Base-by-base conservation (phyloP, 176 grass and related monocot species). In the Ensete ventricosum region DNA sequence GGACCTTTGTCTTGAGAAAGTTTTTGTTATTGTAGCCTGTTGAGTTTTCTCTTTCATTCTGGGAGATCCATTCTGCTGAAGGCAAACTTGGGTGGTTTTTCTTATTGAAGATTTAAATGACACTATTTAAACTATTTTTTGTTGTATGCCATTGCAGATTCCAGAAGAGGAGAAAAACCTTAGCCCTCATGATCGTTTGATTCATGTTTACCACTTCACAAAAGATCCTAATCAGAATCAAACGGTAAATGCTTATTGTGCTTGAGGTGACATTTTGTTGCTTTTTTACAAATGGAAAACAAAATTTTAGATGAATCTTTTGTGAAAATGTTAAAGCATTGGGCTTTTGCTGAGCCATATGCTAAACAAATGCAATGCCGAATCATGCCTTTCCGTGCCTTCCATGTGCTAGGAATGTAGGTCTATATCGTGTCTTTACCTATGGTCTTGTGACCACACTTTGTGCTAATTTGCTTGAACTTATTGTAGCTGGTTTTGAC, bases 131-230 rank as follows among this genome's bases (percentile, higher is more conserved):
- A 43, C 34, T 43, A 43, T 43, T 43, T 43, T 43, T 43, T 43
- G 34, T 43, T 43, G 34, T 43, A 29, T 53, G 75, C 20, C 72
- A 52, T 89, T 77, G 11, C 88, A 99, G 96, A 86, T 99, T 81
- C 96, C 96, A 21, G 96, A 91, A 71, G 96, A 99, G 72, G 96
- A 99, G 76, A 99, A 95, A 78, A 94, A 89, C 60, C 84, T 99
- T 63, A 86, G 88, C 74, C 83, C 81, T 27, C 87, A 94, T 81
- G 96, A 99, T 71, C 90, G 96, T 59, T 79, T 99, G 53, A 99
- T 99, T 88, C 96, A 99, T 43, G 91, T 94, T 19, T 95, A 94
- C 63, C 96, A 99, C 85, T 99, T 99, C 73, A 93, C 86, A 24
- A 95, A 85, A 88, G 96, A 99, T 65, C 14, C 75, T 71, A 84